Base-by-base conservation (phyloP, 2,329 filamentous ascomycete genomes). In the Arthrobotrys pseudoclavata region DNA sequence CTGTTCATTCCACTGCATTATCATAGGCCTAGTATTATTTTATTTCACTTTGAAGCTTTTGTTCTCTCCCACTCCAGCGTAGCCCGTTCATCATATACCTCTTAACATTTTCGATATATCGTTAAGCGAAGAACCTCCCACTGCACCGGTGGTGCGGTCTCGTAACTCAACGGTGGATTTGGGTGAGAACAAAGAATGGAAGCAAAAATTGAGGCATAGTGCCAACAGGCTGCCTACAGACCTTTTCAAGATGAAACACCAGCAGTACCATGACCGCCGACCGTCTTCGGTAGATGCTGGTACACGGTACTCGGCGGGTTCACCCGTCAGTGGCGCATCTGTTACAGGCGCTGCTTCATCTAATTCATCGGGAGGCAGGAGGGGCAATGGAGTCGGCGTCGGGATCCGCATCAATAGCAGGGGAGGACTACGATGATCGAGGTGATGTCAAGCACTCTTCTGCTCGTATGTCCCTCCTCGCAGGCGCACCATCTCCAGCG, bases 231-330 rank as follows among this genome's bases (percentile, higher is more conserved):
- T 70, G 22, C 71, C 72, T 15, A 52, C 69, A 50, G 57, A 70
- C 4, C n/a, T 77, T 18, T 69, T 76, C 64, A 76, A 76, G 34
- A 26, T 61, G 40, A 76, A 64, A 24, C 71, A 68, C 18, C 52
- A 64, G 26, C 71, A 76, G 34, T 66, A 68, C 13, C 69, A 76
- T 26, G 71, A 76, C 50, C 55, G 71, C 13, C 71, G 71, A n/a
- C 64, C 66, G 18, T 69, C 71, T 13, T 76, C 71, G 7, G 45
- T 69, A 10, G 71, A 77, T 42, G 61, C 61, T 3, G 57, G 42
- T 1, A 70, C 69, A 9, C 63, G 61, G 67, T 77, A 71, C 29
- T 71, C 74, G 3, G 61, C 67, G 1, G 74, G 47, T n/a, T 76
- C 71, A 10, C 69, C 71, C 3, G 40, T 64, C 22, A 76, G 71